These are phyloP conservation scores for Phialemoniopsis sp. DNA, from an alignment of 2,329 filamentous ascomycete species.

Conservation along the genomic window DNA sequence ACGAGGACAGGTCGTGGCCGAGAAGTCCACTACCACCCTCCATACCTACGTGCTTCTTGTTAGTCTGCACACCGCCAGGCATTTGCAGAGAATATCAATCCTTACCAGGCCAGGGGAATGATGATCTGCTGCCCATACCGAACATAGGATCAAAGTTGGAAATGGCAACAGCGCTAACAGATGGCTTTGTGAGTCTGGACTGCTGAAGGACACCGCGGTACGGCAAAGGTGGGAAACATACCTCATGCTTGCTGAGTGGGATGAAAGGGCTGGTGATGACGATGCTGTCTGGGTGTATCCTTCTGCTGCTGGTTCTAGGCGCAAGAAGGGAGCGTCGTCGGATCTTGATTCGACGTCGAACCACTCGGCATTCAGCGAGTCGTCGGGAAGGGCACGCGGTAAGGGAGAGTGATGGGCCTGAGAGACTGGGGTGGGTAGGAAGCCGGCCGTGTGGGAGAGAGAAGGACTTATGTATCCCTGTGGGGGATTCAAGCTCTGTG, in stretches of 20 bases:
- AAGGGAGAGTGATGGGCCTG: background rate
- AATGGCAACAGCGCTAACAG: constrained; percentile 12
- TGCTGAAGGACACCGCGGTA: too few species aligned
- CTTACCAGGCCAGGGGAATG: constrained; percentile 40
- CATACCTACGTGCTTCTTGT: too few species aligned
- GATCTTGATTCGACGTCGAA: too few species aligned
- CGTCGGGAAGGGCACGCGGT: too few species aligned
- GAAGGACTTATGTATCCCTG: constrained; percentile 6
- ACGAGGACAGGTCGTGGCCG: constrained; percentile 39
- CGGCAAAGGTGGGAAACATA: constrained; percentile 1
- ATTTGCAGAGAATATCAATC: too few species aligned
- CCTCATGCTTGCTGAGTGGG: constrained; percentile 10
- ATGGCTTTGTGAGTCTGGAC: too few species aligned
- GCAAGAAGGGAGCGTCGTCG: too few species aligned
- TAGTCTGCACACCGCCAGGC: too few species aligned
- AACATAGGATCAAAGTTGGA: constrained; percentile 12
- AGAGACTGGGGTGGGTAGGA: too few species aligned
- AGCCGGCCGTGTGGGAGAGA: too few species aligned
- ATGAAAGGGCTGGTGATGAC: constrained; percentile 1
- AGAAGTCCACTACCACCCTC: constrained; percentile 30
- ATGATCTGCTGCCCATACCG: constrained; percentile 11
- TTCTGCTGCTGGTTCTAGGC: constrained; percentile 1
- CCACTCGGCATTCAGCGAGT: too few species aligned
- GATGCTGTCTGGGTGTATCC: background rate
- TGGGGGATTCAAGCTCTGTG: constrained; percentile 13